Conservation (phyloP, 495 filamentous ascomycete genomes). For the Hypomontagnella submonticulosa region DNA sequence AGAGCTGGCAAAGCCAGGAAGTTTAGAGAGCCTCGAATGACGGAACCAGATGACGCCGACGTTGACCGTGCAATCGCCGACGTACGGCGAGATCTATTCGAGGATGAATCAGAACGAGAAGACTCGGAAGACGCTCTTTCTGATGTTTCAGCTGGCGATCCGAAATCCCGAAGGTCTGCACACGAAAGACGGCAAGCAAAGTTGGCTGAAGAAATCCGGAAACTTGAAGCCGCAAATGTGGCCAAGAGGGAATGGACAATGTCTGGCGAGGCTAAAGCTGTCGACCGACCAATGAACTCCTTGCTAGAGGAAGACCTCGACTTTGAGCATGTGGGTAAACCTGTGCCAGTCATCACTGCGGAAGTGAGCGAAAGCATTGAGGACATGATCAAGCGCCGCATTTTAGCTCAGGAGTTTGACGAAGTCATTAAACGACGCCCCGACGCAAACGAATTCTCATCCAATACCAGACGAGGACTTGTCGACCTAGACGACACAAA, state of each 20-base stretch:
- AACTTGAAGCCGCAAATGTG: constrained; percentile 87
- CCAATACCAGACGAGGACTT: constrained; percentile 67
- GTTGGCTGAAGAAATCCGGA: constrained; percentile 87
- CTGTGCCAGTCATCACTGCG: constrained; percentile 92
- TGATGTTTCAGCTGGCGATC: constrained; percentile 65
- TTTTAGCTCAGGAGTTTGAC: constrained; percentile 91
- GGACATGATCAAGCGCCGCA: constrained; percentile 92
- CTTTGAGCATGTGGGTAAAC: constrained; percentile 95
- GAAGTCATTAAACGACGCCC: constrained; percentile 89
- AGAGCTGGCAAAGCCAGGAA: constrained; percentile 56
- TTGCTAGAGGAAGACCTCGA: constrained; percentile 95
- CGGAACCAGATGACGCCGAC: constrained; percentile 64
- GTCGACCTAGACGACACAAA: constrained; percentile 91
- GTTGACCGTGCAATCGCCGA: constrained; percentile 89
- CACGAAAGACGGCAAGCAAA: constrained; percentile 89
- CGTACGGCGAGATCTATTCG: constrained; percentile 91
- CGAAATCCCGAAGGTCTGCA: constrained; percentile 71
- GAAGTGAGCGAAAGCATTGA: constrained; percentile 94
- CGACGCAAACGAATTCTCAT: constrained; percentile 66
- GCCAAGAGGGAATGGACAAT: constrained; percentile 93
- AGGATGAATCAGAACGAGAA: constrained; percentile 74
- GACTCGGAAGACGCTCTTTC: constrained; percentile 66
- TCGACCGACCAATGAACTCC: constrained; percentile 86
- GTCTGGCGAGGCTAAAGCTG: constrained; percentile 85
- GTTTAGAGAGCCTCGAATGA: constrained; percentile 45